phyloP scores from a whole-genome alignment of 164 flowering plant genomes.

The Pachysandra terminalis region DNA sequence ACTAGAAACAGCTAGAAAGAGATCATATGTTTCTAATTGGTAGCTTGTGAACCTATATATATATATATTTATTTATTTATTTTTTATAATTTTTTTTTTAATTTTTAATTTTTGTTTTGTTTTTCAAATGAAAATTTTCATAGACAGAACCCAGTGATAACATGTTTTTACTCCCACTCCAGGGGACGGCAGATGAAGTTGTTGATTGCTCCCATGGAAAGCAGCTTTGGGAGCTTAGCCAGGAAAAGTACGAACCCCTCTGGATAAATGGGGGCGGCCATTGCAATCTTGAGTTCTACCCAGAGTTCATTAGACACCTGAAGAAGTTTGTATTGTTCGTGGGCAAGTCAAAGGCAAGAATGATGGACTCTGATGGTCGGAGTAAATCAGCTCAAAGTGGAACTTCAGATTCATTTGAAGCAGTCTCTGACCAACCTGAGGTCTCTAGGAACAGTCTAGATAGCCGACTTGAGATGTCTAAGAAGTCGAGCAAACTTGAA shows the following conservation, averaged over 20 bases:
- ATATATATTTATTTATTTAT: too few relatives aligned
- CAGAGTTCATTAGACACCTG: conserved; percentile 81
- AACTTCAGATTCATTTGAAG: conserved; percentile 34
- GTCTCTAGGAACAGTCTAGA: conserved; percentile 78
- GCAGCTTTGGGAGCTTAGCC: conserved; percentile 82
- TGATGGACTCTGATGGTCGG: conserved; percentile 33
- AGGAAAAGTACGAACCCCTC: conserved; percentile 78
- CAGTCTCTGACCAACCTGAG: conserved; percentile 49
- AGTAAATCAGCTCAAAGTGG: conserved; percentile 43
- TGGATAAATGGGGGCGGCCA: conserved; percentile 96
- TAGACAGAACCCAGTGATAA: background rate
- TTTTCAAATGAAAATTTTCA: background rate
- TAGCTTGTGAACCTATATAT: background rate
- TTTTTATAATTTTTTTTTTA: too few relatives aligned
- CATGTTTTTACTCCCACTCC: conserved; percentile 1
- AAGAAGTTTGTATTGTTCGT: conserved; percentile 66
- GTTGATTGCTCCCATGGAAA: conserved; percentile 91
- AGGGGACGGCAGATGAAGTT: conserved; percentile 96
- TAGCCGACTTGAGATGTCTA: conserved; percentile 79
- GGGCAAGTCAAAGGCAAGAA: conserved; percentile 50
- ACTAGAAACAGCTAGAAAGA: background rate
- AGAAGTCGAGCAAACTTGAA: conserved; percentile 65
- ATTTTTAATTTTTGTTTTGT: too few relatives aligned
- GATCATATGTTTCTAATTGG: background rate
- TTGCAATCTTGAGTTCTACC: conserved; percentile 87